Evolutionary conservation across 2,329 filamentous ascomycete species (phyloP).

Genomic region (Arthrocladium fulminans): DNA sequence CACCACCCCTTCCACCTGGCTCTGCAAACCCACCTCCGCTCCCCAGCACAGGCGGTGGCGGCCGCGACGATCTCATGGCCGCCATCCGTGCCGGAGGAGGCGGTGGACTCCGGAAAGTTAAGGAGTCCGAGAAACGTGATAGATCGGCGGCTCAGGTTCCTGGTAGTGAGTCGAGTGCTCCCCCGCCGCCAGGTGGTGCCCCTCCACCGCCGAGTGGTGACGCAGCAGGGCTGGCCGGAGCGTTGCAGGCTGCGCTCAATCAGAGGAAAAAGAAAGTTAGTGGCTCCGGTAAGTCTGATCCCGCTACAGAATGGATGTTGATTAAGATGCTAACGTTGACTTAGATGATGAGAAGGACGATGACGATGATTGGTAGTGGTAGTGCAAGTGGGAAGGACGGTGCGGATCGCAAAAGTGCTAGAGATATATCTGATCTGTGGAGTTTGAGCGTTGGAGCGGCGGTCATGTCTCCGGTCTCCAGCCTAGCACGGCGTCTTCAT

Average conservation of each 20-base stretch:
- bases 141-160: constrained; percentile 38
- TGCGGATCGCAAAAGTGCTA: no score
- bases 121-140: constrained; percentile 38
- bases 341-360: constrained; percentile 40
- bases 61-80: constrained; percentile 37
- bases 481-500: no score
- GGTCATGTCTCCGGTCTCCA: no score
- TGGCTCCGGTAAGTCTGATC: constrained; percentile 69
- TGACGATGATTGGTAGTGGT: constrained; percentile 37
- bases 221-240: constrained; percentile 64
- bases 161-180: constrained; percentile 47
- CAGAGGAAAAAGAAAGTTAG: constrained; percentile 90
- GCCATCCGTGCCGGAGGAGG: constrained; percentile 48
- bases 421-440: neutral
- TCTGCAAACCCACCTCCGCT: constrained; percentile 36
- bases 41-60: constrained; percentile 29
- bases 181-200: constrained; percentile 46
- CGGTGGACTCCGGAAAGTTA: constrained; percentile 38
- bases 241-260: constrained; percentile 65
- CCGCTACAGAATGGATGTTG: neutral
- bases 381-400: neutral
- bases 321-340: constrained; percentile 22
- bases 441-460: neutral
- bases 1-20: constrained; percentile 43
- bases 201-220: constrained; percentile 27